phyloP scores from a whole-genome alignment of 163 green algal species.

The Chlamydomonas reinhardtii region DNA sequence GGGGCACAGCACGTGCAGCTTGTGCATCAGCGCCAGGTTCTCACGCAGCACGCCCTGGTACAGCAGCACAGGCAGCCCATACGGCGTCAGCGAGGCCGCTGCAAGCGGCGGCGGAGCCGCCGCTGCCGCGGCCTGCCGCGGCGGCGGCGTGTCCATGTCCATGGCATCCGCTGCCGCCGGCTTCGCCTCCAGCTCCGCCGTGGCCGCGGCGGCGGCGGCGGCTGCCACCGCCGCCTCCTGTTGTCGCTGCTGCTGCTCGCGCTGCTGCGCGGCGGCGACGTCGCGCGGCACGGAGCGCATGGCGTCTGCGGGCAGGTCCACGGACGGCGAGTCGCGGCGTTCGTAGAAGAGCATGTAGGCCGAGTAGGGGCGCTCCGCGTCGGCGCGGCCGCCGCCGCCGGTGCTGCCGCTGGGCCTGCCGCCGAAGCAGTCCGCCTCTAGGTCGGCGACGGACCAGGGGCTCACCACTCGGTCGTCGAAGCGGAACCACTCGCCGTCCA shows the following conservation, averaged over 20 bases:
- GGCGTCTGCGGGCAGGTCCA: neutral
- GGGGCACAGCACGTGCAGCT: slow-evolving; percentile 63
- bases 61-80: slow-evolving; percentile 56
- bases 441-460: slow-evolving; percentile 75
- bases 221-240: neutral
- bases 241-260: neutral
- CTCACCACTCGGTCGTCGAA: slow-evolving; percentile 93
- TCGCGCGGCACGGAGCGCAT: slow-evolving; percentile 27
- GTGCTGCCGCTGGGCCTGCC: slow-evolving; percentile 63
- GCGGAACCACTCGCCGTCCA: slow-evolving; percentile 76
- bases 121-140: neutral
- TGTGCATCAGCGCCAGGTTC: slow-evolving; percentile 58
- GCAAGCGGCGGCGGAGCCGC: neutral
- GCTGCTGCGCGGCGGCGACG: neutral
- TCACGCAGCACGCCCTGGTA: slow-evolving; percentile 48
- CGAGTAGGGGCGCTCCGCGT: slow-evolving; percentile 79
- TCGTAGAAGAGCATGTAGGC: slow-evolving; percentile 98
- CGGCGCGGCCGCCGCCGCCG: neutral
- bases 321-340: slow-evolving; percentile 49
- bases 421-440: slow-evolving; percentile 92
- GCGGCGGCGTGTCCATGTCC: slow-evolving; percentile 14
- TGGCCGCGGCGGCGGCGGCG: neutral
- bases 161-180: neutral
- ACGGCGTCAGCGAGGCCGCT: slow-evolving; percentile 27
- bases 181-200: too few relatives aligned